Evolutionary conservation across 78 protist genomes (phyloP).

Genomic region (Mantamonas sphyraenae): DNA sequence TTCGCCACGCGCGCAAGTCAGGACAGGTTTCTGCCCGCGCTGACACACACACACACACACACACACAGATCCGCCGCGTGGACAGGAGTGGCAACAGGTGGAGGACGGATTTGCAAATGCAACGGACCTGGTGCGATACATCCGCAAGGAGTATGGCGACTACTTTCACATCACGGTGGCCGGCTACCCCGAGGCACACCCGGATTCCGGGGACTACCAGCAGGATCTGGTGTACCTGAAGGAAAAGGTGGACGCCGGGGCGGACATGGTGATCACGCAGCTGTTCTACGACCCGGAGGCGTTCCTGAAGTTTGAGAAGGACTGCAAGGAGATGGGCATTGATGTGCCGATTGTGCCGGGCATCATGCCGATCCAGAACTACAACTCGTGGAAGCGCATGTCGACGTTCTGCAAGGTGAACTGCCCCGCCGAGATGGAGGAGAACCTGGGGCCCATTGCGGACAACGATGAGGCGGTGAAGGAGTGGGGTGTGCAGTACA

Average conservation of each 20-base stretch:
- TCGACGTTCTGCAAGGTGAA: slow-evolving; percentile 49
- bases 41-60: background rate
- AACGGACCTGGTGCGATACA: slow-evolving; percentile 72
- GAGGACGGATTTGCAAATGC: slow-evolving; percentile 78
- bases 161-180: slow-evolving; percentile 84
- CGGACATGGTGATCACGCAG: slow-evolving; percentile 91
- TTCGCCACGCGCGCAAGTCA: too few relatives aligned
- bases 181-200: slow-evolving; percentile 88
- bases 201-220: slow-evolving; percentile 40
- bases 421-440: slow-evolving; percentile 49
- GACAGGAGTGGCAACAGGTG: slow-evolving; percentile 60
- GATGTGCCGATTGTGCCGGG: slow-evolving; percentile 93
- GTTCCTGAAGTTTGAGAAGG: slow-evolving; percentile 38
- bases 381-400: slow-evolving; percentile 69
- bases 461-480: slow-evolving; percentile 82
- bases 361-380: slow-evolving; percentile 87
- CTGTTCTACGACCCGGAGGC: slow-evolving; percentile 77
- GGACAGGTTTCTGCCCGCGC: too few relatives aligned
- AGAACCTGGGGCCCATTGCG: slow-evolving; percentile 59
- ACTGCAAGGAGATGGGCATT: slow-evolving; percentile 71
- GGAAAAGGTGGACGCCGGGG: slow-evolving; percentile 91
- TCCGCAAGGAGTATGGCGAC: slow-evolving; percentile 78
- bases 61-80: slow-evolving; percentile 71
- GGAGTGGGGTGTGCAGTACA: slow-evolving; percentile 66
- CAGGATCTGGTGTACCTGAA: slow-evolving; percentile 56